Evolutionary conservation across 495 filamentous ascomycete species (phyloP), one percentile per base, ranked within the genome.

Genomic region (Aspergillus nidulans): DNA sequence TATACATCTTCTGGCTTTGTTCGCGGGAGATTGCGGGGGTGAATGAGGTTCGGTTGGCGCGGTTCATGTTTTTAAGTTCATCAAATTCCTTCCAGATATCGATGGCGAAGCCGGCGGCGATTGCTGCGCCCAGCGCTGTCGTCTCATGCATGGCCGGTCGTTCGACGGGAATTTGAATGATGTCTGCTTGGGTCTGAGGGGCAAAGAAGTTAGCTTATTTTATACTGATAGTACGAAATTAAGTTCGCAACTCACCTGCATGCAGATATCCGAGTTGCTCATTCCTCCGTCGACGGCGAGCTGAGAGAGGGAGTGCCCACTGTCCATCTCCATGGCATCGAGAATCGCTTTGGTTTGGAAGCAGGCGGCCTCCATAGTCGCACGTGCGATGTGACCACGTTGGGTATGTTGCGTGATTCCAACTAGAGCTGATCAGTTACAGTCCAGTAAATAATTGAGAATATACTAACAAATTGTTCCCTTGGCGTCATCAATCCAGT

Each of bases 401-500:
- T 89, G 78, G 0, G 92, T 97, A 75, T 92, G 85, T 68, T 94
- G 90, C 2, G 92, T 96, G 59, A 97, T 90, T 19, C 92, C 92
- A 63, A 95, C 87, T 78, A 42, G n/a, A 47, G 18, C 16, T 0
- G 53, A 57, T 65, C 56, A 55, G 43, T 51, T 8, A 16, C 19
- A n/a, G 47, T 20, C 38, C 23, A 34, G 40, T 3, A 21, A 15
- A 34, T 16, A 7, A 1, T 12, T 2, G 19, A 6, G 20, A 19
- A 15, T 45, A 15, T 30, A 59, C 83, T 76, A 76, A 88, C 85
- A 92, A 19, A 94, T 83, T 1, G 92, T 96, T 49, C 92, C 92
- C 70, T 91, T 86, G 28, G 91, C 91, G 71, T 96, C 90, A 68
- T 96, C 92, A 57, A 96, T 95, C 92, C 92, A 97, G 68, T 96